Evolutionary conservation across 805 yeast genomes (phyloP).

Genomic region (Schwanniomyces pseudopolymorphus): DNA sequence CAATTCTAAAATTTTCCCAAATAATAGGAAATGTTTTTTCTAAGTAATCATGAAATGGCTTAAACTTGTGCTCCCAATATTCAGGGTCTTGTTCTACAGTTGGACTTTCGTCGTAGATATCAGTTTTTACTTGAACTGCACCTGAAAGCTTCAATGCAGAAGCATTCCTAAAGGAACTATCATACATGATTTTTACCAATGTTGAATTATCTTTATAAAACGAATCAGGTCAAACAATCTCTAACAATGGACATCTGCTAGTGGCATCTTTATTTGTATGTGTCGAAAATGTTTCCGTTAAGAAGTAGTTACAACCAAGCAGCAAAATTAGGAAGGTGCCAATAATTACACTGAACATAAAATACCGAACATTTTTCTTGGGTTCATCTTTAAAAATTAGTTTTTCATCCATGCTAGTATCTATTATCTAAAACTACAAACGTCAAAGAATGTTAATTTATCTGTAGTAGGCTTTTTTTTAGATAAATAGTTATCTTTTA

Average conservation of each 20-base stretch:
- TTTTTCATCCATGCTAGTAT: background rate
- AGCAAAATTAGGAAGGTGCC: background rate
- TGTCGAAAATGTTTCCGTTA: no score
- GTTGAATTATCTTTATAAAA: constrained; percentile 17
- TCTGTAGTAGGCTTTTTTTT: background rate
- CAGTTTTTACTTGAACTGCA: constrained; percentile 15
- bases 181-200: constrained; percentile 13
- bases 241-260: constrained; percentile 5
- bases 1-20: constrained; percentile 11
- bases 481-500: background rate
- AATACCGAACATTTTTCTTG: background rate
- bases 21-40: constrained; percentile 15
- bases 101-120: constrained; percentile 13
- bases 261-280: no score
- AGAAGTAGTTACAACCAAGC: background rate
- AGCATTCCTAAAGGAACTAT: constrained; percentile 11
- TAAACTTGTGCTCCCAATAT: constrained; percentile 16
- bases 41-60: constrained; percentile 17
- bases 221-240: constrained; percentile 22
- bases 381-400: background rate
- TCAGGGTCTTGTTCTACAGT: constrained; percentile 12
- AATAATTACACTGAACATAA: background rate
- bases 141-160: constrained; percentile 14
- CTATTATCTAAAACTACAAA: no score
- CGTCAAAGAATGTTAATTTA: no score